A percentile compares a stretch with the other conserved stretches of the same genome.
Conservation (phyloP, 257 asterid species). For the Solanum ahanhuiri region DNA sequence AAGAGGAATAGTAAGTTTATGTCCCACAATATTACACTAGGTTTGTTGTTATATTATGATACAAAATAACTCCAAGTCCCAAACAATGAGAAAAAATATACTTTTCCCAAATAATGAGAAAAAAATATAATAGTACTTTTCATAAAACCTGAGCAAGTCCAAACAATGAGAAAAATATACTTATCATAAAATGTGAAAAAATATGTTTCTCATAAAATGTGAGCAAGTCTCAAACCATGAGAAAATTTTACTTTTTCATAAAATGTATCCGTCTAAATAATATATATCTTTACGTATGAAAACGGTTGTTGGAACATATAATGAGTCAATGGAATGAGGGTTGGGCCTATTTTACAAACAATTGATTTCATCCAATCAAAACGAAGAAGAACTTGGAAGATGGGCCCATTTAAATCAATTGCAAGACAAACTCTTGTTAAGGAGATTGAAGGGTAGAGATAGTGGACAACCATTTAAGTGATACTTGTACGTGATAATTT, state of each 20-base stretch:
- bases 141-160: background rate
- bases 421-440: background rate
- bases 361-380: background rate
- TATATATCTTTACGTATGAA: background rate
- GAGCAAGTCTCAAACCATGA: background rate
- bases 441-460: too few species aligned
- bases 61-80: background rate
- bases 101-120: background rate
- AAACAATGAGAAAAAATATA: background rate
- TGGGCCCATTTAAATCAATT: background rate
- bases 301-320: background rate
- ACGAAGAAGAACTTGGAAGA: background rate
- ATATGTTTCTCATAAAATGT: too few species aligned
- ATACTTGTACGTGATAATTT: too few species aligned
- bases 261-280: too few species aligned
- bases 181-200: background rate
- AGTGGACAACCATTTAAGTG: too few species aligned
- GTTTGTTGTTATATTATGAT: background rate
- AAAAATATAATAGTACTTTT: too few species aligned
- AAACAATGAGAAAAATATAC: background rate
- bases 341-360: background rate
- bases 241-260: too few species aligned
- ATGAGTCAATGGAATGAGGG: background rate
- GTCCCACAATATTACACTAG: background rate
- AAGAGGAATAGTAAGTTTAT: background rate